These are phyloP conservation scores for Allium fistulosum DNA, from an alignment of 106 monocot species.

Conservation along the genomic window DNA sequence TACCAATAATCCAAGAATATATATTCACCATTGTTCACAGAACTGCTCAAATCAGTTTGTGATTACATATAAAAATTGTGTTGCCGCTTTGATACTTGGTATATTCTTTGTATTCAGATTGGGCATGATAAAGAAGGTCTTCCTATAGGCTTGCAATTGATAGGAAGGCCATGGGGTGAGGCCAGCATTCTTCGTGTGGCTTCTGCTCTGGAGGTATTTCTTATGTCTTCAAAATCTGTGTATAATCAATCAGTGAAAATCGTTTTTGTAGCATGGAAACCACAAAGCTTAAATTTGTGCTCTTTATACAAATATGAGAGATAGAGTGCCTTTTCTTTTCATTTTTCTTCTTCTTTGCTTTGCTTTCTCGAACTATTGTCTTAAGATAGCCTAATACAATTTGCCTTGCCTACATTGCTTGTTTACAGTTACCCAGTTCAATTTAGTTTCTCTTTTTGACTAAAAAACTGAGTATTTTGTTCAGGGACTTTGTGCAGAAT, in stretches of 20 bases:
- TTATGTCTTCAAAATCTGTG: neutral
- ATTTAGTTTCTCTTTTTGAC: too few relatives aligned
- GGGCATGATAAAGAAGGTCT: conserved; percentile 96
- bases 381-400: too few relatives aligned
- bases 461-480: neutral
- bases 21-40: too few relatives aligned
- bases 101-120: conserved; percentile 38
- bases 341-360: neutral
- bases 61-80: neutral
- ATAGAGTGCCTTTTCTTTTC: neutral
- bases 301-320: neutral
- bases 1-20: neutral
- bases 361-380: neutral
- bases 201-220: conserved; percentile 70
- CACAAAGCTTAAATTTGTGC: neutral
- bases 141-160: conserved; percentile 93
- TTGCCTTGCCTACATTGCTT: too few relatives aligned
- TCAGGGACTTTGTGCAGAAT: conserved; percentile 1
- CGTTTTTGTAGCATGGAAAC: neutral
- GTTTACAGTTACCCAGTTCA: too few relatives aligned
- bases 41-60: too few relatives aligned
- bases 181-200: conserved; percentile 80
- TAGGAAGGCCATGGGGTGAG: conserved; percentile 97
- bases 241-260: neutral
- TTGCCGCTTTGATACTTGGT: neutral